Percentiles rank a stretch among this genome's conserved stretches.
Evolutionary conservation across 768 basidiomycete species (phyloP).

Genomic region (Russula emetica): DNA sequence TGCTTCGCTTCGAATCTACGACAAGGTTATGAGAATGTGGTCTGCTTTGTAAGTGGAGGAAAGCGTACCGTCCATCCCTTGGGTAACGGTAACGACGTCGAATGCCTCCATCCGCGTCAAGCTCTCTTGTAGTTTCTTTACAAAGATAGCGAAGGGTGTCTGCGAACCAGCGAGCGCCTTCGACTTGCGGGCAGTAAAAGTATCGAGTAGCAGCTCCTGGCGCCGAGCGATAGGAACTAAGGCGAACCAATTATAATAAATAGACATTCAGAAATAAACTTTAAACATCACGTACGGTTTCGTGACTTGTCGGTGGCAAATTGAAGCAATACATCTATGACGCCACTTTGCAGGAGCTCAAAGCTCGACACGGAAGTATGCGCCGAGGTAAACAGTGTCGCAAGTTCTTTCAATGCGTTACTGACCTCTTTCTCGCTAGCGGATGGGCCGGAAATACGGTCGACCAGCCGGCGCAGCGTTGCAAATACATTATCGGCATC

Average conservation of each 20-base stretch:
- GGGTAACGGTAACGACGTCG: constrained; percentile 87
- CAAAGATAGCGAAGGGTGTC: constrained; percentile 68
- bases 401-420: constrained; percentile 67
- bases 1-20: constrained; percentile 75
- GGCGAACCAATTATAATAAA: constrained; percentile 12
- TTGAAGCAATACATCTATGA: constrained; percentile 80
- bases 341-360: constrained; percentile 89
- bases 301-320: constrained; percentile 71
- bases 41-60: background rate
- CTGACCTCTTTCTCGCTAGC: constrained; percentile 60
- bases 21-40: background rate
- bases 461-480: constrained; percentile 60
- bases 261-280: background rate
- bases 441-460: constrained; percentile 50
- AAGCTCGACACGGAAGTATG: constrained; percentile 88
- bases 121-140: constrained; percentile 95
- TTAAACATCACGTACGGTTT: constrained; percentile 44
- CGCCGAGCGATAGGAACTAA: constrained; percentile 62
- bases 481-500: constrained; percentile 61
- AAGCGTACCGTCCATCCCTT: constrained; percentile 69
- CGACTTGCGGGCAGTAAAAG: constrained; percentile 57
- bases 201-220: constrained; percentile 74
- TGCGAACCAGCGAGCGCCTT: constrained; percentile 44
- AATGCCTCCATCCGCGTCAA: constrained; percentile 93
- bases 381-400: constrained; percentile 70